Base-by-base conservation (phyloP, 106 monocot species). In the Cymbidium sinense region DNA sequence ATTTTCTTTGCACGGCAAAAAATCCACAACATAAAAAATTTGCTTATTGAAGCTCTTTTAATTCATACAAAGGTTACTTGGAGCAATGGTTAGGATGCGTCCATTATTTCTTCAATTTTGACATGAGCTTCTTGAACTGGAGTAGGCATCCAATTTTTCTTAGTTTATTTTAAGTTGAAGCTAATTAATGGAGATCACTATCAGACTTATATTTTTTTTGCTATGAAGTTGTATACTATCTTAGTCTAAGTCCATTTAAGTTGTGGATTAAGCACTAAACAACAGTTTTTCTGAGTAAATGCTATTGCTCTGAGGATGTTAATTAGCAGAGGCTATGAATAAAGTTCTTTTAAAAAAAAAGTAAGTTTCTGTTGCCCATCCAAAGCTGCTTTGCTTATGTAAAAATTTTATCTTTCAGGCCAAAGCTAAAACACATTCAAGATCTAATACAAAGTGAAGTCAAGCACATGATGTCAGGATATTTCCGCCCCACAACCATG, bases 401-500 rank as follows among this genome's bases (percentile, higher is more conserved):
- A 12, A 69, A 34, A 29, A 35, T 10, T 43, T 70, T 28, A 39
- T 43, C 43, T 27, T 88, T 50, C 61, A 96, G 96, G 83, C 91
- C 96, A 39, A 93, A 91, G 79, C 50, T 98, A 41, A 89, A 86
- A 61, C 70, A 86, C 29, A 36, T 94, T 31, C 88, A 84, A 82
- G 67, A 78, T 81, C 79, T 83, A 71, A 39, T 98, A 58, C 83
- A 87, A 82, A 83, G 77, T 44, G 88, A 90, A 75, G 89, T 98
- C 34, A 88, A 88, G 82, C 80, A 85, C 70, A 77, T 87, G 86
- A 98, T 98, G 96, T 77, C 87, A 12, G 72, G 69, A 41, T 73
- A 81, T 51, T 83, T 94, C 29, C 83, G 81, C 30, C 62, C 81
- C 19, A 39, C 50, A 5, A 51, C 64, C 43, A 44, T 84, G 43